phyloP scores from a whole-genome alignment of 306 rosid genomes.

The Sindora glabra region DNA sequence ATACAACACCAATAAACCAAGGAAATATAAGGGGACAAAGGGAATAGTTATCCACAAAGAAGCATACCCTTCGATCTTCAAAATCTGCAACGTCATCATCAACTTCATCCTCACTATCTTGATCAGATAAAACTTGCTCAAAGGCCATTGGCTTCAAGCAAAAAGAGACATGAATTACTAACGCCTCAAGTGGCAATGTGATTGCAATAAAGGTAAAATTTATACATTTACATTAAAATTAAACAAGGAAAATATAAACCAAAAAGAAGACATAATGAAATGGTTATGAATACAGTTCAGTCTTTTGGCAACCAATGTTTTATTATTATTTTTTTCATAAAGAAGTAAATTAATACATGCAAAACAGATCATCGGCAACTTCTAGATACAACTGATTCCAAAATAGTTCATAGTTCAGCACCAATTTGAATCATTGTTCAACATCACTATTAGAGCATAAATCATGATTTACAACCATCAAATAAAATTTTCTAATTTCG shows the following conservation, averaged over 20 bases:
- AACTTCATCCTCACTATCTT: slow-evolving; percentile 85
- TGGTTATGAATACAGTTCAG: neutral
- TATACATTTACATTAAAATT: neutral
- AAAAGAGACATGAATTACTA: slow-evolving; percentile 8
- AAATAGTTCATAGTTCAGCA: neutral
- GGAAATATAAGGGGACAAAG: neutral
- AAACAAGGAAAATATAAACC: neutral
- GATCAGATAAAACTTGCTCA: slow-evolving; percentile 56
- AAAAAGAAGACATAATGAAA: neutral
- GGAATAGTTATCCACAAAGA: neutral
- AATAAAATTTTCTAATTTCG: neutral
- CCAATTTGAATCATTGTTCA: neutral
- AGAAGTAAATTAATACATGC: neutral
- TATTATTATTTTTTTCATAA: no score
- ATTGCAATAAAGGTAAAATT: slow-evolving; percentile 4
- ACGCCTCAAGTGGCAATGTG: neutral
- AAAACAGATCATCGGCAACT: neutral
- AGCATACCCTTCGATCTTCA: slow-evolving; percentile 64
- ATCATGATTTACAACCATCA: no score
- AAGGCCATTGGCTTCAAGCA: slow-evolving; percentile 62
- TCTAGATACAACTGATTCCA: neutral
- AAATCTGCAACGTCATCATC: slow-evolving; percentile 65
- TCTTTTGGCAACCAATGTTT: neutral
- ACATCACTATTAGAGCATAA: no score
- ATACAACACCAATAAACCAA: neutral